Conservation (phyloP, 305 asterid species). For the Solanum chacoense region DNA sequence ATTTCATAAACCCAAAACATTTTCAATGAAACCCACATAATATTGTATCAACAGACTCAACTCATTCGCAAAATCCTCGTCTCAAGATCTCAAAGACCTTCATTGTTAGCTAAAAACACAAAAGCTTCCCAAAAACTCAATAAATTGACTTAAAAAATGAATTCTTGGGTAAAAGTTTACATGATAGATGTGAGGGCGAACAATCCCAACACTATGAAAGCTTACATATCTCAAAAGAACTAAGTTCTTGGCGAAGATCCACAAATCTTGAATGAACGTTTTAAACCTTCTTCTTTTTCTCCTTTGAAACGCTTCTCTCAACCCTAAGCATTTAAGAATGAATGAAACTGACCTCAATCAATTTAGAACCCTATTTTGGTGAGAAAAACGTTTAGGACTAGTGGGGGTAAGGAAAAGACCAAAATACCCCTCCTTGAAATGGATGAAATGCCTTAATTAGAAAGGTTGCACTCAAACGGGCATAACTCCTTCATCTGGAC, state of each 20-base stretch:
- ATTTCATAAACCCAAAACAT: background rate
- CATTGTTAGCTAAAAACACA: background rate
- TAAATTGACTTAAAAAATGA: background rate
- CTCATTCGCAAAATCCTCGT: background rate
- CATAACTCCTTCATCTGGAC: background rate
- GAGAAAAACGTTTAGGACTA: background rate
- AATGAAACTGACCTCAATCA: background rate
- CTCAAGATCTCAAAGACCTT: background rate
- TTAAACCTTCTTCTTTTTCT: background rate
- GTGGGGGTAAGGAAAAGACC: background rate
- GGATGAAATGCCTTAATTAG: background rate
- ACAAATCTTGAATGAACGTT: background rate
- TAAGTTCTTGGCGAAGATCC: background rate
- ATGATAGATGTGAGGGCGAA: background rate
- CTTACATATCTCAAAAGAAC: background rate
- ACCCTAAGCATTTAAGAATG: background rate
- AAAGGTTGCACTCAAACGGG: rapidly evolving
- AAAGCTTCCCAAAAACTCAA: no score
- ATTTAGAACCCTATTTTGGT: no score
- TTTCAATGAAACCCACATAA: background rate
- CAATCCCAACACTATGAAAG: background rate
- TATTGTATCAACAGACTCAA: background rate
- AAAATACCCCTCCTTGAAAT: background rate
- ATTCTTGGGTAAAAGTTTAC: no score
- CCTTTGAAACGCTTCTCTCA: background rate